Percentiles rank a stretch among this genome's conserved stretches.
phyloP scores from a whole-genome alignment of 768 basidiomycete genomes.

The Boletellus ananiceps region DNA sequence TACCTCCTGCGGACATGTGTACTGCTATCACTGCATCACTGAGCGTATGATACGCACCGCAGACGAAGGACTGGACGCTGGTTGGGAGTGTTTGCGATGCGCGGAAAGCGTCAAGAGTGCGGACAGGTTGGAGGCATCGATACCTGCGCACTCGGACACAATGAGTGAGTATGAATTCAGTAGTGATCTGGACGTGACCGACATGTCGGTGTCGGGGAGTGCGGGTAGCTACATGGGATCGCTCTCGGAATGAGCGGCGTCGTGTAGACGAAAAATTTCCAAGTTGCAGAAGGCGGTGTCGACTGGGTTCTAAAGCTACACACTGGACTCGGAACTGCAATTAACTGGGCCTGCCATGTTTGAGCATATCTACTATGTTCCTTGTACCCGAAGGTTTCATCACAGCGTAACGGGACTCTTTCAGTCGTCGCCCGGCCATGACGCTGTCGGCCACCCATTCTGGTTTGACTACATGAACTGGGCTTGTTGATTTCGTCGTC shows the following conservation, averaged over 20 bases:
- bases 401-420: constrained; percentile 57
- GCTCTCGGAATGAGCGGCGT: constrained; percentile 22
- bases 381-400: constrained; percentile 37
- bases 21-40: constrained; percentile 92
- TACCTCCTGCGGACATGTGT: constrained; percentile 78
- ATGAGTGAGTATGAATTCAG: constrained; percentile 60
- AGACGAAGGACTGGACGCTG: constrained; percentile 51
- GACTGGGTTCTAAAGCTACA: constrained; percentile 5
- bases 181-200: constrained; percentile 41
- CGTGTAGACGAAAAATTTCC: not conserved
- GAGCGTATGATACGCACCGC: constrained; percentile 72
- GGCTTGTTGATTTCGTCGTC: constrained; percentile 44
- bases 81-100: constrained; percentile 87
- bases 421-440: constrained; percentile 49
- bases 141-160: constrained; percentile 24
- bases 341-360: constrained; percentile 15
- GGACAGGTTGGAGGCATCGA: constrained; percentile 41
- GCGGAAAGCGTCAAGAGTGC: constrained; percentile 58
- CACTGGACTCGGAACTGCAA: not conserved
- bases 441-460: constrained; percentile 75
- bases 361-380: constrained; percentile 39
- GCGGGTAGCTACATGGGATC: constrained; percentile 36
- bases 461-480: constrained; percentile 63
- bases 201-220: constrained; percentile 58
- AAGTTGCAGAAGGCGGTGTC: not conserved